These are phyloP conservation scores for Protomyces inundatus DNA, from an alignment of 1,139 yeast genomes.

Conservation along the genomic window DNA sequence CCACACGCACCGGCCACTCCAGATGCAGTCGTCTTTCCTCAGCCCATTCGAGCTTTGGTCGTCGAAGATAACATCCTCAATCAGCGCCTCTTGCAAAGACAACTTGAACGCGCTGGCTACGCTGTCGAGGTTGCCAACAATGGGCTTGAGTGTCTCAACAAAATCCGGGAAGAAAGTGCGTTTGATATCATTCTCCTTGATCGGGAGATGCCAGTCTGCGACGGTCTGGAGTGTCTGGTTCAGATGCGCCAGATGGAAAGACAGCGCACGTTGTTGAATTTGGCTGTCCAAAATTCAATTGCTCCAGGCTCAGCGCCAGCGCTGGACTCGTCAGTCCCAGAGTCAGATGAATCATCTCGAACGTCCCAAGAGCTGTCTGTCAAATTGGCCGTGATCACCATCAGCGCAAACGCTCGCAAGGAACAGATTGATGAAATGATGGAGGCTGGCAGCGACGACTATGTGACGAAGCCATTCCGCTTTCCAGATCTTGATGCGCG, in stretches of 20 bases:
- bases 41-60: constrained; percentile 63
- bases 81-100: constrained; percentile 85
- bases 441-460: constrained; percentile 18
- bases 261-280: background rate
- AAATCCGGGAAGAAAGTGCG: background rate
- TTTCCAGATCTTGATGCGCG: constrained; percentile 3
- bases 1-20: background rate
- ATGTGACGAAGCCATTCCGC: constrained; percentile 20
- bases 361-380: background rate
- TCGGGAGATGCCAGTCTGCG: constrained; percentile 11
- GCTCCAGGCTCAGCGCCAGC: too few relatives aligned
- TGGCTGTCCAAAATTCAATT: background rate
- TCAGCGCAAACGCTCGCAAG: constrained; percentile 5
- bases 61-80: constrained; percentile 95
- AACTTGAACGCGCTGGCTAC: constrained; percentile 75
- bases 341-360: background rate
- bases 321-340: background rate
- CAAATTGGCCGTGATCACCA: background rate
- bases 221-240: background rate
- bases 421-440: background rate
- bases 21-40: background rate
- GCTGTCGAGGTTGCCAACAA: constrained; percentile 81
- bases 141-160: constrained; percentile 86
- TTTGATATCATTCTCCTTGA: background rate
- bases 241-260: constrained; percentile 6